Conservation (phyloP, 2,329 filamentous ascomycete species). For the Pseudopyricularia javanii region DNA sequence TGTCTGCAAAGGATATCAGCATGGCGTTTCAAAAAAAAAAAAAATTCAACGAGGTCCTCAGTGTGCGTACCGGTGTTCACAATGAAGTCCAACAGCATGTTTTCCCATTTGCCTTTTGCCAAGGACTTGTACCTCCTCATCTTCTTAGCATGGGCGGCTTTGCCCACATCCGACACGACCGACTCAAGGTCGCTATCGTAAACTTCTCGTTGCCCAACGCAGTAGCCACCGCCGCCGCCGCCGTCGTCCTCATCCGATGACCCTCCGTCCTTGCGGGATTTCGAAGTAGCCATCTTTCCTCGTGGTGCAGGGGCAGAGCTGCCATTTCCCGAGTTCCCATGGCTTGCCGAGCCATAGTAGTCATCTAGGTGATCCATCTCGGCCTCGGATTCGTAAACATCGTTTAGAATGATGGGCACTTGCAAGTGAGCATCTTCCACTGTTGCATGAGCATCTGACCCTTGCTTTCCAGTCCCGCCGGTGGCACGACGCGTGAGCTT, state of each 20-base stretch:
- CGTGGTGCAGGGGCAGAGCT: background rate
- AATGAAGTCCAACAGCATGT: background rate
- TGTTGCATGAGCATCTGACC: background rate
- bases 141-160: background rate
- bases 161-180: background rate
- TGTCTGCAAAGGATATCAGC: background rate
- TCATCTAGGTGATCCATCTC: background rate
- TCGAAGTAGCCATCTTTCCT: background rate
- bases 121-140: background rate
- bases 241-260: background rate
- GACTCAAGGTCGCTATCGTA: background rate
- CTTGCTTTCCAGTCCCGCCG: background rate
- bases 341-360: background rate
- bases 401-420: background rate
- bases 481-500: background rate
- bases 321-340: background rate
- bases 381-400: background rate
- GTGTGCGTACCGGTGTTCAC: background rate
- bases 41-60: background rate
- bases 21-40: background rate
- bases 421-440: background rate
- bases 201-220: background rate
- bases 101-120: background rate
- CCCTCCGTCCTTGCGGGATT: background rate
- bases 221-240: background rate